Base-by-base conservation (phyloP, 441 rosid genomes). In the Erodium chrysanthum region DNA sequence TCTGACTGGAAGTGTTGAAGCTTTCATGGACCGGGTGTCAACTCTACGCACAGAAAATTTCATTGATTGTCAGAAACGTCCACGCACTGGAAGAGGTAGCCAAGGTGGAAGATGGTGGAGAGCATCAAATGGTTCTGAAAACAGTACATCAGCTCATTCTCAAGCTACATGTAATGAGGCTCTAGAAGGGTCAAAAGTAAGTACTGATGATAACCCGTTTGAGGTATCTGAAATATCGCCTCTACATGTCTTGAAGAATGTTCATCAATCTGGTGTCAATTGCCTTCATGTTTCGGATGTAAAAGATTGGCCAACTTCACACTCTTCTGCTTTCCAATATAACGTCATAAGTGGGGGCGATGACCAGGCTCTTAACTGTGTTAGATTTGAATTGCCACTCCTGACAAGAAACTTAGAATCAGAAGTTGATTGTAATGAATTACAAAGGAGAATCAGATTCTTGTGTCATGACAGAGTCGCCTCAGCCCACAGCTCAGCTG, bases 61-160 rank as follows among this genome's bases (percentile, higher is more conserved):
- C 71, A 78, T 78, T 66, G 89, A 84, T 74, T 83, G 82, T 77
- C 90, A 79, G 70, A 84, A 83, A 82, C 83, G 96, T 64, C 97
- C 99, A 40, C 84, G 89, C 64, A 94, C 96, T 15, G 97, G 97
- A 63, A 87, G 99, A 74, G 97, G 97, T 81, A 94, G 96, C 77
- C 97, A 89, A 75, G 96, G 97, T 74, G 99, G 97, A 73, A 81
- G 96, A 75, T 78, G 86, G 85, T 85, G 96, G 96, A 82, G 85
- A 79, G 79, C 84, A 3, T 70, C 37, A 61, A 70, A 48, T 63
- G 77, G 64, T 50, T 15, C 50, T n/a, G 70, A 71, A 62, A 69
- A 25, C 68, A 11, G 22, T 37, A 20, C 63, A 31, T 58, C 71
- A 15, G 71, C 70, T 25, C 66, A 70, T 73, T 68, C 77, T 68